These are phyloP conservation scores for Dipteronia dyeriana DNA, from an alignment of 345 rosid genomes.

Conservation along the genomic window DNA sequence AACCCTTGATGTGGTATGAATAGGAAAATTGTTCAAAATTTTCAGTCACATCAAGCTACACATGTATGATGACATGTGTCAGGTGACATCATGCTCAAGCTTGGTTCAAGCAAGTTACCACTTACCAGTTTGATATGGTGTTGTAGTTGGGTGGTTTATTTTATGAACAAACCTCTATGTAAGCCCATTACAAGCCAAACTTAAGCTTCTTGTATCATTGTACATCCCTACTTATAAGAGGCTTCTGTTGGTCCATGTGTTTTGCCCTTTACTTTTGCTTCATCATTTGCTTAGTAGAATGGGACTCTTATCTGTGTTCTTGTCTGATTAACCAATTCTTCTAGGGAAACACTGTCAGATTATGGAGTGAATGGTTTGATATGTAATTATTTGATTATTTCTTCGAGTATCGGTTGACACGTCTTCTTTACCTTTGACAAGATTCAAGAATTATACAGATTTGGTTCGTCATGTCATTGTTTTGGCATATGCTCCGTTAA, in stretches of 20 bases:
- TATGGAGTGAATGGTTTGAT: too few relatives aligned
- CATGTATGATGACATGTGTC: not conserved
- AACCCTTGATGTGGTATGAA: not conserved
- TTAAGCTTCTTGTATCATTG: not conserved
- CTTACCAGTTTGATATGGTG: not conserved
- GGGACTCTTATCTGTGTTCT: too few relatives aligned
- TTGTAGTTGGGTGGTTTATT: not conserved
- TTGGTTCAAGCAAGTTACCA: not conserved
- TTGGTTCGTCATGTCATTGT: too few relatives aligned
- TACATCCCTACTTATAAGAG: not conserved
- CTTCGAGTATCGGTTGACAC: too few relatives aligned
- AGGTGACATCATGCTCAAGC: not conserved
- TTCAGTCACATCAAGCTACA: not conserved
- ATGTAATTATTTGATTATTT: too few relatives aligned
- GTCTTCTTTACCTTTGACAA: too few relatives aligned
- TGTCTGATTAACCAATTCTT: too few relatives aligned
- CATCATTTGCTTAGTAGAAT: too few relatives aligned
- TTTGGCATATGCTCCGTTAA: not conserved
- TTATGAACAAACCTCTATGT: not conserved
- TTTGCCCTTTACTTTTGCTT: not conserved
- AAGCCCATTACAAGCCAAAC: not conserved
- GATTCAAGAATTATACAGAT: too few relatives aligned
- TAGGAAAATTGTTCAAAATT: not conserved
- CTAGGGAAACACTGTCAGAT: too few relatives aligned
- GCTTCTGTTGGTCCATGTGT: not conserved